A percentile compares a stretch with the other conserved stretches of the same genome.
Conservation (phyloP, 2,329 filamentous ascomycete genomes). For the Daldinia sp. region DNA sequence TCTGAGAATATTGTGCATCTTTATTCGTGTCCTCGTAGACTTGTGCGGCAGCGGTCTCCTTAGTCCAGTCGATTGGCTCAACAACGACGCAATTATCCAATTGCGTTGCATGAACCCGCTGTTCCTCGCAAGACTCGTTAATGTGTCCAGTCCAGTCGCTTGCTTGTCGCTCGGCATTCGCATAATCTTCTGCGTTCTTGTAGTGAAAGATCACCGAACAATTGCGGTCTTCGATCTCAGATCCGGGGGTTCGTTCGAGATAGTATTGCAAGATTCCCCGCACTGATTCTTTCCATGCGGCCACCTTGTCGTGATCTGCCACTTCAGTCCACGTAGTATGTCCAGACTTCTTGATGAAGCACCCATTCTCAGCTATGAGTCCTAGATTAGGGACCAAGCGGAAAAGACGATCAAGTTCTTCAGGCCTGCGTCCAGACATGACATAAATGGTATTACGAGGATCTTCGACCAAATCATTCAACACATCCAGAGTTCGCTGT, state of each 20-base stretch:
- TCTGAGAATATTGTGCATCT: slow-evolving; percentile 45
- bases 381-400: slow-evolving; percentile 83
- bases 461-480: slow-evolving; percentile 83
- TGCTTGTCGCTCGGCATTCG: slow-evolving; percentile 78
- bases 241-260: slow-evolving; percentile 86
- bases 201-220: slow-evolving; percentile 94
- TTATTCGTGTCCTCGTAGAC: slow-evolving; percentile 70
- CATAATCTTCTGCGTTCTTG: slow-evolving; percentile 79
- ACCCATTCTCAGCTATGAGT: slow-evolving; percentile 93
- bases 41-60: slow-evolving; percentile 80
- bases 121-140: slow-evolving; percentile 88
- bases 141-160: slow-evolving; percentile 93
- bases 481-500: slow-evolving; percentile 79
- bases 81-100: slow-evolving; percentile 83
- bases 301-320: slow-evolving; percentile 74
- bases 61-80: slow-evolving; percentile 86
- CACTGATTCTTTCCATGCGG: slow-evolving; percentile 84
- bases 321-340: slow-evolving; percentile 78
- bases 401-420: slow-evolving; percentile 89
- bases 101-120: slow-evolving; percentile 84
- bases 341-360: slow-evolving; percentile 80
- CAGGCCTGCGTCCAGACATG: slow-evolving; percentile 88
- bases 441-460: slow-evolving; percentile 87
- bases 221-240: slow-evolving; percentile 88
- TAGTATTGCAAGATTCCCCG: slow-evolving; percentile 87